A percentile compares a stretch with the other conserved stretches of the same genome.
Evolutionary conservation across 108 stramenopile genomes (phyloP).

Genomic region (Schizochytrium sp.): DNA sequence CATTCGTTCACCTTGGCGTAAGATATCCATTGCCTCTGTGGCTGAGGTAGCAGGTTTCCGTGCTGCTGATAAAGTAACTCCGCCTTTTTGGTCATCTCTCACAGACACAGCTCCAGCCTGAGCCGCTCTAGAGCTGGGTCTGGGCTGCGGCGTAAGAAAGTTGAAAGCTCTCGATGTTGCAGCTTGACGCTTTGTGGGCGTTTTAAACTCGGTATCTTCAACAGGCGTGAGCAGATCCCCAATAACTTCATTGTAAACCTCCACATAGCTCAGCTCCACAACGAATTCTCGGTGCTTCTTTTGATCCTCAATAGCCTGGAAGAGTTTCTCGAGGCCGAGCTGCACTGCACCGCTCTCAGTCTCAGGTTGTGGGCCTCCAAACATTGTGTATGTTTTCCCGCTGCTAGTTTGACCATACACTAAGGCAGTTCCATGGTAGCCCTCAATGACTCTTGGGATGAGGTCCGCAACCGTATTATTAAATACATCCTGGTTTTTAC

Average conservation of each 20-base stretch:
- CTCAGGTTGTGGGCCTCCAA: neutral
- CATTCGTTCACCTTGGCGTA: neutral
- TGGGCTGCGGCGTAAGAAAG: neutral
- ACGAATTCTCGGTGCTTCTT: neutral
- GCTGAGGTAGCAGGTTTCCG: neutral
- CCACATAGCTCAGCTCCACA: slow-evolving; percentile 51
- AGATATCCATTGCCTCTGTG: slow-evolving; percentile 31
- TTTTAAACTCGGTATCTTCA: slow-evolving; percentile 1
- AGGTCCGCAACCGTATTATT: neutral
- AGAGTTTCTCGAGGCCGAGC: slow-evolving; percentile 46
- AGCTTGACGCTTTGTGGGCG: neutral
- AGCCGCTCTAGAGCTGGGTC: neutral
- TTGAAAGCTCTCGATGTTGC: neutral
- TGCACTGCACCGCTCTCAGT: slow-evolving; percentile 23
- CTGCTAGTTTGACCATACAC: slow-evolving; percentile 60
- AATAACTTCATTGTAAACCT: slow-evolving; percentile 61
- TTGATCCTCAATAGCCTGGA: neutral
- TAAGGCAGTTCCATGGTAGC: slow-evolving; percentile 36
- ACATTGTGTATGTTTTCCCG: slow-evolving; percentile 56
- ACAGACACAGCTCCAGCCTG: slow-evolving; percentile 19
- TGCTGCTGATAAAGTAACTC: slow-evolving; percentile 29
- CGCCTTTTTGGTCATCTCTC: slow-evolving; percentile 11
- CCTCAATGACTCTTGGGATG: neutral
- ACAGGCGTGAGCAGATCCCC: slow-evolving; percentile 40
- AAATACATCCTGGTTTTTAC: neutral